Evolutionary conservation across 2,329 filamentous ascomycete genomes (phyloP), one percentile per base, ranked within the genome.

Genomic region (Alternaria sp.): DNA sequence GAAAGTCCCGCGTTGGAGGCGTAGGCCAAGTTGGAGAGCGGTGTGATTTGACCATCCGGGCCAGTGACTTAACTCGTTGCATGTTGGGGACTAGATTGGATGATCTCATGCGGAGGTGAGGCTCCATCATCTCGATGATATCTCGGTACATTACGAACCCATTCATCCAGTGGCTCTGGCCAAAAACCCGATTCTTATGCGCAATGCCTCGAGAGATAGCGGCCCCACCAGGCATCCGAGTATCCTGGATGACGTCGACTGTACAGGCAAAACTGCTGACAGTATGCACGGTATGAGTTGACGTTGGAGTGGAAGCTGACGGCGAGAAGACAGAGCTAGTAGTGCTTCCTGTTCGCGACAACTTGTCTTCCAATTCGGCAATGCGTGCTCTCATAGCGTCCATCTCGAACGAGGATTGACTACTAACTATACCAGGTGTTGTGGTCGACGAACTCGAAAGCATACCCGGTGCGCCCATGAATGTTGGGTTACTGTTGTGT

Each of bases 81-180:
- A 89, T 68, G 2, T 71, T 71, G 0, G 63, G 32, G 1, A 78
- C 71, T 0, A 78, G 70, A 5, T 71, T 79, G 0, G 81, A 81
- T 1, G 65, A 71, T 0, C 79, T 77, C 14, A 80, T 76, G n/a
- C 71, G 74, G 2, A 81, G 12, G 42, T 68, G 47, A 1, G 80
- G 73, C 41, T 86, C 82, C 8, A 86, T 69, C 16, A 78, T 68
- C 12, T 81, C 72, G 46, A 85, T 73, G 5, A 87, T 69, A 48
- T 83, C 81, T 16, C 71, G 70, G 46, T 83, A 74, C 44, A 85
- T 63, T 0, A 77, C 66, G 11, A 84, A 71, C 2, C 78, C 79
- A 59, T 83, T 85, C n/a, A 86, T 80, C 82, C 85, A 88, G 66
- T 87, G 85, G 30, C 84, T 87, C 66, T 83, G 83, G 1, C 86